These are phyloP conservation scores for Hirsutella rhossiliensis DNA, from an alignment of 2,329 filamentous ascomycete genomes.

Conservation along the genomic window DNA sequence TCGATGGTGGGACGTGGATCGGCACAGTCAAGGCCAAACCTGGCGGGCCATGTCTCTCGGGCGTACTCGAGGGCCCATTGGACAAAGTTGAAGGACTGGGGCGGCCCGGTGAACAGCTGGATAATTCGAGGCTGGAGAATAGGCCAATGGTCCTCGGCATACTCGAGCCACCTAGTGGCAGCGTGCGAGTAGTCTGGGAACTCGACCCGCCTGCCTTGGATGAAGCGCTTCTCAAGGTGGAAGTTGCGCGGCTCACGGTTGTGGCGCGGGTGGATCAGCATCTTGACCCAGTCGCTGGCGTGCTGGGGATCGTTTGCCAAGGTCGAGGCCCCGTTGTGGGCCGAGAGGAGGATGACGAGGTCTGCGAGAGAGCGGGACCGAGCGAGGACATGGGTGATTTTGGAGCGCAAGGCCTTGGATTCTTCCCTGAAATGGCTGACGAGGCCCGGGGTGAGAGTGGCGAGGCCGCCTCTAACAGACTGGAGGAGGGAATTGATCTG, in stretches of 20 bases:
- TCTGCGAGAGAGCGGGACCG: background rate
- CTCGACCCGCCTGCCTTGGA: background rate
- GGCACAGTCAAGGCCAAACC: conserved; percentile 9
- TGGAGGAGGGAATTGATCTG: background rate
- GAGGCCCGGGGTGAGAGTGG: background rate
- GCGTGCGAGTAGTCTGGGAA: conserved; percentile 11
- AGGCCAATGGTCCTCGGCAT: conserved; percentile 16
- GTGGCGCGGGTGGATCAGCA: conserved; percentile 2
- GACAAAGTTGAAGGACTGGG: conserved; percentile 16
- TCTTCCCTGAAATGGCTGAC: background rate
- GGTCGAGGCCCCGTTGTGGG: background rate
- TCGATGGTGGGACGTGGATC: conserved; percentile 12
- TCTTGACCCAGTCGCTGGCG: background rate
- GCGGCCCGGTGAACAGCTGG: conserved; percentile 14
- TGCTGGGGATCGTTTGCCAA: background rate
- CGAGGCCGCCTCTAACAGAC: background rate
- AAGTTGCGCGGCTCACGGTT: background rate
- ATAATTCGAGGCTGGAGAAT: conserved; percentile 12
- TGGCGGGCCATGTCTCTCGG: conserved; percentile 14
- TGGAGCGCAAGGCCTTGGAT: background rate
- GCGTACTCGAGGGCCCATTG: conserved; percentile 25
- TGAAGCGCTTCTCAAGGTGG: background rate
- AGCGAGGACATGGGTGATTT: background rate
- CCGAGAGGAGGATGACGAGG: background rate
- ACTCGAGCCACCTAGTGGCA: conserved; percentile 13